Conservation (phyloP, 2,329 filamentous ascomycete species). For the Coniosporium tulheliwenetii region DNA sequence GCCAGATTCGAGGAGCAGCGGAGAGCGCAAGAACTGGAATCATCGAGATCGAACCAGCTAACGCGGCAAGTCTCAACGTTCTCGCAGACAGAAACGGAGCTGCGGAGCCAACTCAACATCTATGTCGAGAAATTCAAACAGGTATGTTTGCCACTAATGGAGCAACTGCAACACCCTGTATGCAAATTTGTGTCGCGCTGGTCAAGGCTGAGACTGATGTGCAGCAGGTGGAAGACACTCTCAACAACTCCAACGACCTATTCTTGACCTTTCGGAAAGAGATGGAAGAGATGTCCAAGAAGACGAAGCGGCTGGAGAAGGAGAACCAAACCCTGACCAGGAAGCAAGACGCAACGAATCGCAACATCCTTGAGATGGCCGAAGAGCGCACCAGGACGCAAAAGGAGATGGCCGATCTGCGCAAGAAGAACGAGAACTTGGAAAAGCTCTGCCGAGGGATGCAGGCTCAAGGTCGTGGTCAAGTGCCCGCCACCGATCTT, state of each 20-base stretch:
- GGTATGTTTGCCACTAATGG: conserved; percentile 38
- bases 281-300: conserved; percentile 99
- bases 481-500: conserved; percentile 30
- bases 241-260: conserved; percentile 95
- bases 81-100: conserved; percentile 86
- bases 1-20: conserved; percentile 80
- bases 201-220: not conserved
- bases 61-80: conserved; percentile 89
- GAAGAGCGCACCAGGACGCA: conserved; percentile 71
- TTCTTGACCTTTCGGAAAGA: conserved; percentile 96
- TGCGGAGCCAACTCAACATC: conserved; percentile 89
- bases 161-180: too few relatives aligned
- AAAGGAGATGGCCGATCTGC: conserved; percentile 62
- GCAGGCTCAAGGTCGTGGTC: conserved; percentile 82
- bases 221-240: conserved; percentile 83
- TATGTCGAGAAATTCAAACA: conserved; percentile 99
- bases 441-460: conserved; percentile 91
- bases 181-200: too few relatives aligned
- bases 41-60: conserved; percentile 64
- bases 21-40: conserved; percentile 72
- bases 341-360: conserved; percentile 85
- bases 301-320: conserved; percentile 91
- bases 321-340: conserved; percentile 84
- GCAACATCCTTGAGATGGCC: conserved; percentile 94
- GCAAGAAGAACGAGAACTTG: conserved; percentile 77